These are phyloP conservation scores for Metschnikowia anglica DNA, from an alignment of 805 yeast genomes.

Conservation along the genomic window DNA sequence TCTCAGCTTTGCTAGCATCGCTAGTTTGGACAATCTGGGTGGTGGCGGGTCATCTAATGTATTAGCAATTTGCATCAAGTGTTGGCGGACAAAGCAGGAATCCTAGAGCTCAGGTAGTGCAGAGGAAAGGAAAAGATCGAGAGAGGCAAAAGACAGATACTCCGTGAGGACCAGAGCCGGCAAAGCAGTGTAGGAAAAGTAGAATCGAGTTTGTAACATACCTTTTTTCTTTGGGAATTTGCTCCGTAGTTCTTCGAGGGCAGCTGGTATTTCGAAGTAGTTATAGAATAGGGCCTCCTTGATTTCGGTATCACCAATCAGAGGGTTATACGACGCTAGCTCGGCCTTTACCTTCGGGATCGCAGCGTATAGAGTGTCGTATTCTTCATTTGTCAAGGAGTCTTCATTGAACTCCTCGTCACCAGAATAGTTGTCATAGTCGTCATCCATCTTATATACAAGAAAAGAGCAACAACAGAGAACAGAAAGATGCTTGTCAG, in stretches of 20 bases:
- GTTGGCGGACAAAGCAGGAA: too few species aligned
- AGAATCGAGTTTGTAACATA: constrained; percentile 36
- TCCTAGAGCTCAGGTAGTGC: constrained; percentile 12
- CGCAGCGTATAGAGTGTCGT: constrained; percentile 41
- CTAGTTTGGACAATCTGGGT: constrained; percentile 20
- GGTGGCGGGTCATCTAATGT: constrained; percentile 14
- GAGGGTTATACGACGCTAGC: constrained; percentile 41
- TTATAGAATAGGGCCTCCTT: constrained; percentile 60
- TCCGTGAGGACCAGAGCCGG: background rate
- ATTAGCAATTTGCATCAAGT: too few species aligned
- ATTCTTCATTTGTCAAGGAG: constrained; percentile 38
- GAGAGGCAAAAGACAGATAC: constrained; percentile 1
- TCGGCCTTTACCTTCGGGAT: constrained; percentile 44
- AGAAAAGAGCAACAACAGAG: too few species aligned
- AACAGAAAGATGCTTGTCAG: too few species aligned
- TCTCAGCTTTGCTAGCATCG: constrained; percentile 20
- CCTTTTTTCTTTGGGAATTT: constrained; percentile 39
- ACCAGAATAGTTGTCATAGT: constrained; percentile 26
- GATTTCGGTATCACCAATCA: constrained; percentile 48
- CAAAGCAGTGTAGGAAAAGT: background rate
- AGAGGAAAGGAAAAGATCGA: constrained; percentile 1
- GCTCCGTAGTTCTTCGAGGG: constrained; percentile 48
- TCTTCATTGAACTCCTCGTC: constrained; percentile 41
- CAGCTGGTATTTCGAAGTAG: constrained; percentile 52
- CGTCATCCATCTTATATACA: constrained; percentile 25